These are phyloP conservation scores for Saccharomycopsis fodiens DNA, from an alignment of 805 yeast genomes.

Conservation along the genomic window DNA sequence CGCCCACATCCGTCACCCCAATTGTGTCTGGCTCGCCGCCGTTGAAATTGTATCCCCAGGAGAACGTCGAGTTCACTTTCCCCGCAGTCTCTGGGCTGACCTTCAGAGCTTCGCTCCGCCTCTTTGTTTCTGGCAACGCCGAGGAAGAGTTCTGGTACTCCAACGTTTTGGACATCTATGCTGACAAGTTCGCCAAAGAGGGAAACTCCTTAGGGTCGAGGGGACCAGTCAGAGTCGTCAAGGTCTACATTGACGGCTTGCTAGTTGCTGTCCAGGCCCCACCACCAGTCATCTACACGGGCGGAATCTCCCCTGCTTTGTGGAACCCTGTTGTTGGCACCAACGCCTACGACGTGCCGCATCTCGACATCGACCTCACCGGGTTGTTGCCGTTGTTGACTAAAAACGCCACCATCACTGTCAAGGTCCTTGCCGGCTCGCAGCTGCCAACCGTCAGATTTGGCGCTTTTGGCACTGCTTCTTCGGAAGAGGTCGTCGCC, in stretches of 20 bases:
- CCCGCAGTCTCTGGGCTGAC: constrained; percentile 33
- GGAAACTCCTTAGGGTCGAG: constrained; percentile 44
- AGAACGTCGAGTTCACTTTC: background rate
- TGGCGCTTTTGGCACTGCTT: background rate
- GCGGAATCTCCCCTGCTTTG: constrained; percentile 71
- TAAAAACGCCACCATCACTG: constrained; percentile 27
- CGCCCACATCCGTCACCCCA: constrained; percentile 11
- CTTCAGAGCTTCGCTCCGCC: constrained; percentile 39
- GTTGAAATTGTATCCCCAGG: background rate
- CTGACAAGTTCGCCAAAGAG: constrained; percentile 31
- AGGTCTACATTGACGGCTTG: constrained; percentile 51
- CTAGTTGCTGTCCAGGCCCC: constrained; percentile 60
- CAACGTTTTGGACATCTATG: constrained; percentile 44
- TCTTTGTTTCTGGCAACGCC: constrained; percentile 68
- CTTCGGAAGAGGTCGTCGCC: constrained; percentile 24
- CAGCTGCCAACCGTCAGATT: constrained; percentile 21
- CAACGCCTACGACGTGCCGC: constrained; percentile 64
- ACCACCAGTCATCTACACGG: constrained; percentile 68
- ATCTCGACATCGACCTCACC: constrained; percentile 64
- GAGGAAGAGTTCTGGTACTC: constrained; percentile 83
- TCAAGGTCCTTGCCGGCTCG: constrained; percentile 49
- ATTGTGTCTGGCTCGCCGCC: constrained; percentile 2
- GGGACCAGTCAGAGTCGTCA: constrained; percentile 66
- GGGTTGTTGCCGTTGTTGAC: constrained; percentile 55
- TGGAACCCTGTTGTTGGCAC: constrained; percentile 78